Evolutionary conservation across 805 yeast genomes (phyloP), one percentile per base, ranked within the genome.

Genomic region (Ogataea nakhonphanomensis): DNA sequence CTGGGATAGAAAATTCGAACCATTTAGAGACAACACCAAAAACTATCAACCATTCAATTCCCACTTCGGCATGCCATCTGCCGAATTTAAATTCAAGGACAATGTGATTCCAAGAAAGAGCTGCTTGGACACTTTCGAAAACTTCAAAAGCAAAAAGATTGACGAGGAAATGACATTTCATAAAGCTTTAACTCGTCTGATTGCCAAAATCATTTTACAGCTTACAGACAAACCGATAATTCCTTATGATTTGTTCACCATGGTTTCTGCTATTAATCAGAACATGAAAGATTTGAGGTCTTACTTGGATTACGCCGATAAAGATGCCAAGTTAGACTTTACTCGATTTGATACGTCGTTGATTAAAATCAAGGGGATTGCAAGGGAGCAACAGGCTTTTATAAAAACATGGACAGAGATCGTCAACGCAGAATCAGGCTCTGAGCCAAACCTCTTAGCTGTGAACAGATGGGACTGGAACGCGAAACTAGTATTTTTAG

Each of bases 401-500:
- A 57, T 62, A 3, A 62, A 64, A 15, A 76, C 81, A 7, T 90
- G 96, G 96, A 58, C 62, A 15, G 73, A 74, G 24, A 63, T 76
- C 14, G 74, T 75, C 3, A 59, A 61, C 10, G 69, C 71, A 24
- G 74, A 70, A 35, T 66, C 73, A 4, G 90, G 84, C 2, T 54
- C 78, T 3, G 95, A 90, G 57, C 89, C 95, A 1, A 76, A 88
- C 1, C 57, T 83, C 41, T 64, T 86, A 28, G 73, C 90, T 0
- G 78, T 81, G 33, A 79, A 76, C 47, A 70, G 98, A 53, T 77
- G 86, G 82, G 78, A 77, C 41, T 84, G 93, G 86, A 90, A 90
- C 60, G 71, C 78, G n/a, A 77, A 78, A 45, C 61, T 87, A 52
- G 60, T 76, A 3, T 58, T 64, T 11, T 67, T 85, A 42, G 82